phyloP scores from a whole-genome alignment of 345 rosid genomes.

The Corchorus olitorius region DNA sequence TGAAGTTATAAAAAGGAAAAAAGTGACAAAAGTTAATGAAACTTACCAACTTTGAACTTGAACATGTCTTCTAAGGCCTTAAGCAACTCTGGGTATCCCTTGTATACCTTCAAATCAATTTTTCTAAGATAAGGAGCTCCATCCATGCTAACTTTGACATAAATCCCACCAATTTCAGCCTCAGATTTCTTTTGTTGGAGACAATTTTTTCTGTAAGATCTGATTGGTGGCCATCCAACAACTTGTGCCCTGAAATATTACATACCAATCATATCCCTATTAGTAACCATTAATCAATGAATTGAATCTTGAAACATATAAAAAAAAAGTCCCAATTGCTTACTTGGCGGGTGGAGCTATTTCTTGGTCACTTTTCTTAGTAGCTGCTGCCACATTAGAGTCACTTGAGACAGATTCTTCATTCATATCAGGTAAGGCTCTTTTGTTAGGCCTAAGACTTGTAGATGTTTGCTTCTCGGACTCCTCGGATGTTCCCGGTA shows the following conservation, averaged over 20 bases:
- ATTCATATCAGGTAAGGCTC: slow-evolving; percentile 42
- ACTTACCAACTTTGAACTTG: slow-evolving; percentile 56
- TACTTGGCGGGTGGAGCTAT: slow-evolving; percentile 41
- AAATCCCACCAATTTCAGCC: slow-evolving; percentile 37
- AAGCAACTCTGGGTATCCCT: slow-evolving; percentile 54
- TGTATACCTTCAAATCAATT: slow-evolving; percentile 60
- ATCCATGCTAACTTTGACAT: slow-evolving; percentile 71
- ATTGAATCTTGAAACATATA: background rate
- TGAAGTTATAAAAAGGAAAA: background rate
- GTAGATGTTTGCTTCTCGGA: slow-evolving; percentile 11
- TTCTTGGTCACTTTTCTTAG: slow-evolving; percentile 24
- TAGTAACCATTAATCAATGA: background rate
- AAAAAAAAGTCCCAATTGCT: slow-evolving; percentile 8
- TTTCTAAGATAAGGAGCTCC: slow-evolving; percentile 80
- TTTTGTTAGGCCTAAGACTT: slow-evolving; percentile 32
- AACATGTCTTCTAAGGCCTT: slow-evolving; percentile 67
- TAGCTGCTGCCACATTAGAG: background rate
- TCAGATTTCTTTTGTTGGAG: slow-evolving; percentile 38
- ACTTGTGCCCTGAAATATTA: slow-evolving; percentile 54
- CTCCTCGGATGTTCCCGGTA: slow-evolving; percentile 34
- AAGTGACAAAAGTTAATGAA: background rate
- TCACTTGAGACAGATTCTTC: slow-evolving; percentile 7
- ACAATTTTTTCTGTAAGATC: slow-evolving; percentile 62
- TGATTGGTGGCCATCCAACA: slow-evolving; percentile 80
- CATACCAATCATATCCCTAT: background rate